A percentile compares a stretch with the other conserved stretches of the same genome.
phyloP scores from a whole-genome alignment of 345 rosid species.

The Citrus australasica region DNA sequence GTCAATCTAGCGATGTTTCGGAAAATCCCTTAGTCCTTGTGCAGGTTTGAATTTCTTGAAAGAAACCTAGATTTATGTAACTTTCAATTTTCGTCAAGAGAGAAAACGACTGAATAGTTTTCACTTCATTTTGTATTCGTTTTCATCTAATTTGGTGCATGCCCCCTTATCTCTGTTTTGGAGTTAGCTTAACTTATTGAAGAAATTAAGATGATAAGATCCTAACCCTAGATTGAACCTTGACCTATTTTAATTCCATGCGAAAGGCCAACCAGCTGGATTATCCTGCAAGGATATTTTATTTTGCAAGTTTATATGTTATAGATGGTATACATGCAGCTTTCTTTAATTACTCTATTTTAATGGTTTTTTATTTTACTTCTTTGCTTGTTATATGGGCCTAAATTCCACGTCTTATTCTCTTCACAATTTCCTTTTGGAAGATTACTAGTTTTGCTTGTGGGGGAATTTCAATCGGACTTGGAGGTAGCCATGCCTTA shows the following conservation, averaged over 20 bases:
- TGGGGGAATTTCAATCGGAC: slow-evolving; percentile 20
- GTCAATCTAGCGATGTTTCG: slow-evolving; percentile 1
- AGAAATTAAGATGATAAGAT: neutral
- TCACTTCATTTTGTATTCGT: neutral
- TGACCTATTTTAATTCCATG: too few species aligned
- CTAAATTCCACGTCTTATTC: neutral
- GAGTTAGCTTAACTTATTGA: neutral
- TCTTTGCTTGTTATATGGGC: neutral
- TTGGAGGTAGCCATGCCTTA: slow-evolving; percentile 27
- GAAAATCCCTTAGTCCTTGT: slow-evolving; percentile 18
- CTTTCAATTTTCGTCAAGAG: neutral
- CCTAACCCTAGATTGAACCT: neutral
- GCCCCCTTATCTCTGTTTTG: neutral
- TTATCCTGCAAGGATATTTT: neutral
- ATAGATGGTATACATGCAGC: neutral
- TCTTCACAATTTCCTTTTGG: neutral
- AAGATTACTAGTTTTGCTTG: slow-evolving; percentile 27
- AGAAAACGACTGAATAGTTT: neutral
- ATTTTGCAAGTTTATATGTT: neutral
- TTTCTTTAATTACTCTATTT: neutral
- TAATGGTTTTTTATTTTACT: neutral
- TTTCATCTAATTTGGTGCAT: neutral
- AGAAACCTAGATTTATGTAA: neutral
- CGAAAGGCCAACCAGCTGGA: too few species aligned
- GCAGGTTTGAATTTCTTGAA: slow-evolving; percentile 17